Percentiles rank a stretch among this genome's conserved stretches.
These are phyloP conservation scores for Wickerhamomyces alni DNA, from an alignment of 805 yeast species.

Conservation along the genomic window DNA sequence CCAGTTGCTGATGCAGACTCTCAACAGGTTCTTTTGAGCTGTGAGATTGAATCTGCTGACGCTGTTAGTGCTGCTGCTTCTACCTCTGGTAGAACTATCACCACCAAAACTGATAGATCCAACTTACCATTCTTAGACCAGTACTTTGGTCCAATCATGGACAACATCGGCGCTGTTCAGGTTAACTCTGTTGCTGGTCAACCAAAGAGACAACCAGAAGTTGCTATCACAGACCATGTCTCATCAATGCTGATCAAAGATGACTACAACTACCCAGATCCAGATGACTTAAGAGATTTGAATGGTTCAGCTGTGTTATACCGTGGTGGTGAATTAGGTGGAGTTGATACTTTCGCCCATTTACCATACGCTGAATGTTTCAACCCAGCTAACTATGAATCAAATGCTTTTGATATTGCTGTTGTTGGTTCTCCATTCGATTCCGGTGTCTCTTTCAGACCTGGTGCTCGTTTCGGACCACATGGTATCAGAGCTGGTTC, in stretches of 20 bases:
- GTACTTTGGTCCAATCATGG: conserved; percentile 29
- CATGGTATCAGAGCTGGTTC: conserved; percentile 41
- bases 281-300: conserved; percentile 32
- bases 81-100: background rate
- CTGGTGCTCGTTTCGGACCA: conserved; percentile 51
- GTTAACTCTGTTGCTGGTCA: conserved; percentile 17
- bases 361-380: conserved; percentile 42
- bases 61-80: background rate
- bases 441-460: conserved; percentile 44
- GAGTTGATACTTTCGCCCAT: conserved; percentile 31
- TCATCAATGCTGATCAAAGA: conserved; percentile 27
- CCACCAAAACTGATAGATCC: conserved; percentile 7
- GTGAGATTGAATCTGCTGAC: conserved; percentile 10
- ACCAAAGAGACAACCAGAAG: conserved; percentile 22
- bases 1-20: conserved; percentile 19
- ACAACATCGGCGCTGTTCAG: conserved; percentile 21
- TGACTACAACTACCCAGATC: conserved; percentile 29
- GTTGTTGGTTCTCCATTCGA: conserved; percentile 53
- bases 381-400: conserved; percentile 30
- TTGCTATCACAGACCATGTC: conserved; percentile 24
- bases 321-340: conserved; percentile 43
- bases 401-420: conserved; percentile 38
- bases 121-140: conserved; percentile 28
- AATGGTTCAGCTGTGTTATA: conserved; percentile 33
- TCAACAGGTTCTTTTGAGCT: conserved; percentile 20